A percentile compares a stretch with the other conserved stretches of the same genome.
Evolutionary conservation across 768 basidiomycete genomes (phyloP).

Genomic region (Imleria badia): DNA sequence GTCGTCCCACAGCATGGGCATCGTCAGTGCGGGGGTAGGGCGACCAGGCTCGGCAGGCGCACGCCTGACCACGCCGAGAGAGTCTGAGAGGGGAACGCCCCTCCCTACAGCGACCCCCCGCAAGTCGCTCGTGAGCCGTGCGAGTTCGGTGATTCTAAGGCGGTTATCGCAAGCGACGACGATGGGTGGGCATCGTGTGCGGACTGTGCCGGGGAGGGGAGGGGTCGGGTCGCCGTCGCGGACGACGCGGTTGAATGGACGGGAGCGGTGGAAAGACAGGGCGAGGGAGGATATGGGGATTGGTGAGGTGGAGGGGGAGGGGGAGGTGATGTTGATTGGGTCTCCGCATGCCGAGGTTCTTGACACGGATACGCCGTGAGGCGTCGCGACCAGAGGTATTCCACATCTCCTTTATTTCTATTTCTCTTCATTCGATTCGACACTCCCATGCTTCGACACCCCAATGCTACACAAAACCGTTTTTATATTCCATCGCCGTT

Average conservation of each 20-base stretch:
- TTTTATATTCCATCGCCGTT: not conserved
- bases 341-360: conserved; percentile 2
- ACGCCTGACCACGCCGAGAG: conserved; percentile 16
- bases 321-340: conserved; percentile 23
- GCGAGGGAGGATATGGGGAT: not conserved
- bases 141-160: conserved; percentile 27
- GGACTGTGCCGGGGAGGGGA: too few species aligned
- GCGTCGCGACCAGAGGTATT: not conserved
- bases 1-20: not conserved
- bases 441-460: not conserved
- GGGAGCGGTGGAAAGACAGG: conserved; percentile 3
- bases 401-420: not conserved
- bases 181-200: not conserved
- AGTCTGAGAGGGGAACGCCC: not conserved
- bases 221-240: not conserved
- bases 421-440: not conserved
- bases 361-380: conserved; percentile 11
- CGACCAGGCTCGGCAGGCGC: conserved; percentile 28
- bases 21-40: too few species aligned
- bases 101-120: not conserved
- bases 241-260: not conserved
- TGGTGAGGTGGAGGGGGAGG: not conserved
- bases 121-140: conserved; percentile 26
- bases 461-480: too few species aligned
- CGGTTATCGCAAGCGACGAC: conserved; percentile 25